These are phyloP conservation scores for Hypoxylon sp. DNA, from an alignment of 2,329 filamentous ascomycete genomes.

Conservation along the genomic window DNA sequence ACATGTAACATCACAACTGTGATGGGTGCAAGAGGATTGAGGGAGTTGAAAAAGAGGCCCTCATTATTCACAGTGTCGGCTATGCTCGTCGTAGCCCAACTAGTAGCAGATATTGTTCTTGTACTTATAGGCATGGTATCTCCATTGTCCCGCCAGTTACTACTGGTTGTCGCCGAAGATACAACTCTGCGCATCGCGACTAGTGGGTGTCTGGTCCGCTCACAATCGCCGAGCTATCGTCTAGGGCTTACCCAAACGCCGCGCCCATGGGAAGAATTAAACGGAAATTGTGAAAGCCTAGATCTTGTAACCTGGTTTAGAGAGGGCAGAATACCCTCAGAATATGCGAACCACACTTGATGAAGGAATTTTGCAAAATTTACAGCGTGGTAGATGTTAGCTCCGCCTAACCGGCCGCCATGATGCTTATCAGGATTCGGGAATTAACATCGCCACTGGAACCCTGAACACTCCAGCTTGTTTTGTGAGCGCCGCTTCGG, in stretches of 20 bases:
- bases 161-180: constrained; percentile 28
- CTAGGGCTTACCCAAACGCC: constrained; percentile 8
- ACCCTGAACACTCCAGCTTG: constrained; percentile 10
- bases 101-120: constrained; percentile 37
- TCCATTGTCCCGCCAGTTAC: constrained; percentile 24
- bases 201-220: neutral
- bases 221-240: constrained; percentile 9
- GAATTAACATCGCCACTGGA: constrained; percentile 17
- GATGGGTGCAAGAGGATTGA: constrained; percentile 50
- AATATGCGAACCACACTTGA: constrained; percentile 4
- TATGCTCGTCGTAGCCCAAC: constrained; percentile 38
- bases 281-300: neutral
- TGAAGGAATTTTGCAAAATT: constrained; percentile 13
- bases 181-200: constrained; percentile 27
- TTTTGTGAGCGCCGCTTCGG: constrained; percentile 14
- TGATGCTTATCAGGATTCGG: constrained; percentile 21
- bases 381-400: constrained; percentile 20
- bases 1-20: constrained; percentile 42
- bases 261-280: neutral
- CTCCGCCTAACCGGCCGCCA: constrained; percentile 5
- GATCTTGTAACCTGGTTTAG: neutral
- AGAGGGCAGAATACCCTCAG: neutral
- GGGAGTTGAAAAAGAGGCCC: constrained; percentile 50
- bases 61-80: constrained; percentile 26
- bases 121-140: constrained; percentile 29